Percentiles rank a stretch among this genome's conserved stretches.
Evolutionary conservation across 768 basidiomycete genomes (phyloP).

Genomic region (Amyloporia xantha): DNA sequence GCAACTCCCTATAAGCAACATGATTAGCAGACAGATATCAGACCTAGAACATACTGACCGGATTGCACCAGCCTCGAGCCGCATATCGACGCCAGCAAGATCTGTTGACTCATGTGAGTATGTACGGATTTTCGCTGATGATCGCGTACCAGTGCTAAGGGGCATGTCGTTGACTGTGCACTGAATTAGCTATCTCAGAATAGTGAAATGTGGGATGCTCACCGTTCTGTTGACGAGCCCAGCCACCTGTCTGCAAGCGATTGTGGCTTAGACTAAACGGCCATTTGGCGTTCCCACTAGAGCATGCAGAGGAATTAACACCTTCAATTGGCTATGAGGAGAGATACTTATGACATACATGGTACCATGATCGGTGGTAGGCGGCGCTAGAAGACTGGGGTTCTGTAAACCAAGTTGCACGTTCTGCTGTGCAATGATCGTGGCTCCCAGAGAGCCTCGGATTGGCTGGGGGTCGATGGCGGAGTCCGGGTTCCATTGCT

Average conservation of each 20-base stretch:
- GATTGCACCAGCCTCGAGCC: conserved; percentile 29
- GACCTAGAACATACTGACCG: conserved; percentile 17
- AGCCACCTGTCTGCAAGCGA: conserved; percentile 53
- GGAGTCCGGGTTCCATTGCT: conserved; percentile 10
- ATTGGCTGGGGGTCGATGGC: conserved; percentile 30
- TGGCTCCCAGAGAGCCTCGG: conserved; percentile 20
- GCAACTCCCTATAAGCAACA: conserved; percentile 25
- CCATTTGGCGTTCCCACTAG: conserved; percentile 42
- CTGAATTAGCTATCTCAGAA: not conserved
- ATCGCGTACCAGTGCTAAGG: conserved; percentile 23
- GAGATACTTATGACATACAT: conserved; percentile 17
- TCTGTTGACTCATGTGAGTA: conserved; percentile 10
- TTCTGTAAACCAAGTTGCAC: conserved; percentile 26
- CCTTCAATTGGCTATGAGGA: not conserved
- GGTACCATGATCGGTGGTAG: conserved; percentile 27
- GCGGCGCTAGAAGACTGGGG: conserved; percentile 26
- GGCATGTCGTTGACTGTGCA: conserved; percentile 32
- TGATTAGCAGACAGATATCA: too few relatives aligned
- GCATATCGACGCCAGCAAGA: conserved; percentile 30
- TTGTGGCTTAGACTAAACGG: conserved; percentile 58
- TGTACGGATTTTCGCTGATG: too few relatives aligned
- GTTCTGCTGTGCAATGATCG: conserved; percentile 28
- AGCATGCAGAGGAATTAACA: not conserved
- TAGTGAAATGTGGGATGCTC: conserved; percentile 16
- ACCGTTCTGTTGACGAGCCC: conserved; percentile 61